Conservation (phyloP, 2,329 filamentous ascomycete genomes). For the Penicillium olsonii region DNA sequence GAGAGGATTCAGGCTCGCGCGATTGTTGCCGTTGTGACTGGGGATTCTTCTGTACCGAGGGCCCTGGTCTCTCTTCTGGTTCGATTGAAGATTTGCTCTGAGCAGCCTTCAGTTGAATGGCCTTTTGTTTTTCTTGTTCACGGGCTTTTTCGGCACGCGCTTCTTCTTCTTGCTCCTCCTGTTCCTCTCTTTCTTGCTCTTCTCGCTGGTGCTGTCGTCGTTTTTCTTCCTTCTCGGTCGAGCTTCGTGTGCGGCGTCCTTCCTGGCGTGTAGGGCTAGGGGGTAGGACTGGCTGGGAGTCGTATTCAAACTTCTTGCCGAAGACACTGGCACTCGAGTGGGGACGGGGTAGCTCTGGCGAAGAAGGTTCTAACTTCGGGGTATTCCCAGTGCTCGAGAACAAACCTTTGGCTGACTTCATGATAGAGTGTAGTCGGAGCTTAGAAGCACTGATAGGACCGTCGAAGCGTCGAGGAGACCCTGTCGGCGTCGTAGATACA, state of each 20-base stretch:
- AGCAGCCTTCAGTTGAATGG: conserved; percentile 32
- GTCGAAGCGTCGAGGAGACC: conserved; percentile 63
- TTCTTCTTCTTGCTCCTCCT: conserved; percentile 39
- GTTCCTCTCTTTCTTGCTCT: conserved; percentile 33
- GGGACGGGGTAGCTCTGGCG: conserved; percentile 38
- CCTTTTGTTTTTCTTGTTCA: conserved; percentile 39
- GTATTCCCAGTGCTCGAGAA: conserved; percentile 72
- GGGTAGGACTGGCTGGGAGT: conserved; percentile 23
- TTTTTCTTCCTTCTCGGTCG: conserved; percentile 56
- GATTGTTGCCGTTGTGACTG: conserved; percentile 30
- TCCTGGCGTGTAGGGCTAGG: conserved; percentile 39
- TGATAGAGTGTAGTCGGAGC: conserved; percentile 84
- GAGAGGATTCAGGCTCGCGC: conserved; percentile 33
- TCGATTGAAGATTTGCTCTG: conserved; percentile 36
- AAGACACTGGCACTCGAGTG: conserved; percentile 29
- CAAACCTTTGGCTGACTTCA: conserved; percentile 83
- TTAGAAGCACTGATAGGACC: conserved; percentile 90
- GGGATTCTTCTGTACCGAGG: conserved; percentile 24
- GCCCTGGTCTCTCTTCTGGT: conserved; percentile 32
- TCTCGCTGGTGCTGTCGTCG: conserved; percentile 37
- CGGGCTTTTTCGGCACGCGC: conserved; percentile 35
- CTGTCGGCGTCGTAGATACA: conserved; percentile 58
- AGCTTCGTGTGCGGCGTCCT: conserved; percentile 57
- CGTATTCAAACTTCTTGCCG: conserved; percentile 16
- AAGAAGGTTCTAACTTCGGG: conserved; percentile 58